Conservation (phyloP, 768 basidiomycete species). For the Tricholoma matsutake region DNA sequence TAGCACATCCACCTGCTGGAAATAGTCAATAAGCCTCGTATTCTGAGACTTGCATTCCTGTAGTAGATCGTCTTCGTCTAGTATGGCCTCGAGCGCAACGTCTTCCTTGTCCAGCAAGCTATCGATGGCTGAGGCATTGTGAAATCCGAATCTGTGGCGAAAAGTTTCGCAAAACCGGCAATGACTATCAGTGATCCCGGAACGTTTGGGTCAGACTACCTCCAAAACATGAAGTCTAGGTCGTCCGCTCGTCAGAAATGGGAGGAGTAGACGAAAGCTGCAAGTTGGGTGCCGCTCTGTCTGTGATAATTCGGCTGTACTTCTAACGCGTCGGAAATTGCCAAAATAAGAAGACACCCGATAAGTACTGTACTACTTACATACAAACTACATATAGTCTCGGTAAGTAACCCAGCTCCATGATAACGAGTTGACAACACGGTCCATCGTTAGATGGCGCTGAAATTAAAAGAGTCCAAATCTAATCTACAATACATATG, state of each 20-base stretch:
- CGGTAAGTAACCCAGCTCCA: background rate
- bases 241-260: constrained; percentile 11
- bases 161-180: constrained; percentile 30
- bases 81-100: constrained; percentile 82
- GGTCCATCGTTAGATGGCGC: background rate
- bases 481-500: constrained; percentile 8
- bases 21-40: constrained; percentile 83
- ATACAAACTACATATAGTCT: background rate
- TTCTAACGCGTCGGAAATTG: constrained; percentile 11
- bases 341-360: background rate
- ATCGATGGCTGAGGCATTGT: constrained; percentile 88
- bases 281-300: constrained; percentile 1
- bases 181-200: constrained; percentile 23
- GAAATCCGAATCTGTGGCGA: constrained; percentile 78
- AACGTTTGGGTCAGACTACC: constrained; percentile 39
- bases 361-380: no score
- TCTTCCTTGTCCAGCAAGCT: constrained; percentile 87
- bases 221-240: constrained; percentile 46
- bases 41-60: constrained; percentile 97
- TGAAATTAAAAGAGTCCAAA: background rate
- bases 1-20: constrained; percentile 77
- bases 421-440: background rate
- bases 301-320: constrained; percentile 4
- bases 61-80: constrained; percentile 91
- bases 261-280: constrained; percentile 9